phyloP scores from a whole-genome alignment of 495 filamentous ascomycete species.

The Halenospora varia region DNA sequence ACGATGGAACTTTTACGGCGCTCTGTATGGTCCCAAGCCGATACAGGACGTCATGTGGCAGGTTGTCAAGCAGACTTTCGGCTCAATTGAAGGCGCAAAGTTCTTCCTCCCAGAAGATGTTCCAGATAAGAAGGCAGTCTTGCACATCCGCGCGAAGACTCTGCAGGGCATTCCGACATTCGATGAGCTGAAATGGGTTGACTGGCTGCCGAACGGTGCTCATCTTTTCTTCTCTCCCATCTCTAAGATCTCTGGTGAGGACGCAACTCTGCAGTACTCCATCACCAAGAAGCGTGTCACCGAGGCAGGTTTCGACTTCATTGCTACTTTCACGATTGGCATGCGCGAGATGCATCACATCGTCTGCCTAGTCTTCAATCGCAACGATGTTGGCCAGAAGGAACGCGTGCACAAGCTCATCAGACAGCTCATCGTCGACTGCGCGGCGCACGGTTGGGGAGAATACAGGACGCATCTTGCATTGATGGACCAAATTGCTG shows the following conservation, averaged over 20 bases:
- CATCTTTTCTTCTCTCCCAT: constrained; percentile 58
- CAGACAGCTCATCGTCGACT: constrained; percentile 37
- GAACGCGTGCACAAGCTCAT: constrained; percentile 32
- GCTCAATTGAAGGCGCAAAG: constrained; percentile 36
- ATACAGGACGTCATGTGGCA: constrained; percentile 39
- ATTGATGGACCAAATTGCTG: constrained; percentile 47
- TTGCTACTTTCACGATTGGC: constrained; percentile 47
- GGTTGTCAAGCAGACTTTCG: constrained; percentile 43
- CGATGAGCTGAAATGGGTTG: constrained; percentile 50
- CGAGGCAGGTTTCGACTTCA: constrained; percentile 46
- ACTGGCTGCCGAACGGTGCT: constrained; percentile 52
- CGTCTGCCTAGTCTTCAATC: constrained; percentile 42
- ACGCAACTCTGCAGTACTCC: constrained; percentile 42
- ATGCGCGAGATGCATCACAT: constrained; percentile 55
- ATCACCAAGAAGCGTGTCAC: constrained; percentile 35
- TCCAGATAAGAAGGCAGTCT: constrained; percentile 31
- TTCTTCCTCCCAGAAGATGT: constrained; percentile 41
- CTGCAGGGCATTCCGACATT: constrained; percentile 43
- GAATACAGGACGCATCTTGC: constrained; percentile 50
- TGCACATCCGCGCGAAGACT: constrained; percentile 35
- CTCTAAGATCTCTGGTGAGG: constrained; percentile 43
- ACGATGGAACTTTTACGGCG: constrained; percentile 53
- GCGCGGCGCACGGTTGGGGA: constrained; percentile 41
- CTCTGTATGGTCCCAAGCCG: constrained; percentile 44
- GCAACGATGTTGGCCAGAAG: constrained; percentile 30